A percentile compares a stretch with the other conserved stretches of the same genome.
Evolutionary conservation across 768 basidiomycete species (phyloP).

Genomic region (Tephrocybe sp.): DNA sequence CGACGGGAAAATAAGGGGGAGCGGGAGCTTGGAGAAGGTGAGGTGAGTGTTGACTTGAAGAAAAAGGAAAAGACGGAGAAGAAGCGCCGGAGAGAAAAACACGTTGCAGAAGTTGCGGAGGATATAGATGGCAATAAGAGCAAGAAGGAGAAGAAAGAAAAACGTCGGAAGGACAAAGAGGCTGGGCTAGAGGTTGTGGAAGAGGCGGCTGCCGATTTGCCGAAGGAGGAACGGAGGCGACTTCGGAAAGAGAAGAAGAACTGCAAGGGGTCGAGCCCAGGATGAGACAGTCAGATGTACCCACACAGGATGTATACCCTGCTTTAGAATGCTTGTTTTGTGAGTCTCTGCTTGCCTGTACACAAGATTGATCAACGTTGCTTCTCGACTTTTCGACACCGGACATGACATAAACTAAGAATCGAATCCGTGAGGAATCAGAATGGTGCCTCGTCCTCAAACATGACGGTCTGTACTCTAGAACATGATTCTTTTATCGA

Average conservation of each 20-base stretch:
- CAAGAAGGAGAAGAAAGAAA: constrained; percentile 23
- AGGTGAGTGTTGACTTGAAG: too few relatives aligned
- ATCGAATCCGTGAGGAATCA: neutral
- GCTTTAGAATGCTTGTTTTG: constrained; percentile 1
- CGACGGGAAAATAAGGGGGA: constrained; percentile 16
- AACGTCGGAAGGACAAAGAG: constrained; percentile 25
- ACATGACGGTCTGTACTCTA: constrained; percentile 5
- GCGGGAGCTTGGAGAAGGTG: too few relatives aligned
- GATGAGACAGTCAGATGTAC: constrained; percentile 3
- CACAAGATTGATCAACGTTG: too few relatives aligned
- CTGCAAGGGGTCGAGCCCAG: constrained; percentile 7
- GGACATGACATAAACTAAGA: too few relatives aligned
- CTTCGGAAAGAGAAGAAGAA: constrained; percentile 17
- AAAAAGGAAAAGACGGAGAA: too few relatives aligned
- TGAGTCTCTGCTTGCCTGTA: neutral
- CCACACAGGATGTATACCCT: constrained; percentile 6
- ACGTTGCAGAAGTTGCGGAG: constrained; percentile 14
- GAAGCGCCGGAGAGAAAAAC: constrained; percentile 8
- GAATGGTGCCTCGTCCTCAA: constrained; percentile 1
- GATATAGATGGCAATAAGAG: constrained; percentile 1
- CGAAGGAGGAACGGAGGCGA: constrained; percentile 21
- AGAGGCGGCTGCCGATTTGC: constrained; percentile 10
- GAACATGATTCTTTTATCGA: constrained; percentile 14
- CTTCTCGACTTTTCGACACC: too few relatives aligned
- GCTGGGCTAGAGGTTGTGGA: constrained; percentile 2